Evolutionary conservation across 768 basidiomycete genomes (phyloP), one percentile per base, ranked within the genome.

Genomic region (Trametes villosa): DNA sequence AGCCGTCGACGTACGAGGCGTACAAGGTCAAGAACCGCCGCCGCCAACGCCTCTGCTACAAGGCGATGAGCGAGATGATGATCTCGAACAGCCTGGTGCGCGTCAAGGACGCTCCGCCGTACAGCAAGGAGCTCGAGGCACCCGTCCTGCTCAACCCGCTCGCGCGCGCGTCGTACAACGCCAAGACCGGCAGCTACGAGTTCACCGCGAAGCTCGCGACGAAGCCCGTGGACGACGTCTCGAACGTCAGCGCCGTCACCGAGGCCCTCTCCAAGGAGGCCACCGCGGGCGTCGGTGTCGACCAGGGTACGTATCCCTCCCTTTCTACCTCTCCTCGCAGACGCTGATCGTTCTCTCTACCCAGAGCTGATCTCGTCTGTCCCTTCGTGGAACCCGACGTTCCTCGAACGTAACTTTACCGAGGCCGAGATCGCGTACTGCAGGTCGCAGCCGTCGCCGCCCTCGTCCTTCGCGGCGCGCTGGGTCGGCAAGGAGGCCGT

Each of bases 401-500:
- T 98, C 77, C 78, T 97, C 54, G 70, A 83, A 56, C 90, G 94
- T 63, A 99, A 99, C 81, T 99, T 97, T 77, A 98, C 96, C 20
- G 85, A 87, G 11, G 86, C 81, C 24, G 97, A 99, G 77, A 84
- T 89, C 66, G 77, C 82, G 12, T 98, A 98, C 80, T 98, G 96
- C 76, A 81, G 78, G 51, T 67, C 83, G n/a, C 94, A 98, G 69
- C 88, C 96, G 2, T 92, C 91, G 48, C 86, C 92, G 18, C 75
- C 83, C 1, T 90, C 97, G 9, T 98, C 96, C 2, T 95, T 97
- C 71, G 96, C 97, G 22, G 96, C 92, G 34, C 91, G 96, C 57
- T 99, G 97, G 96, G 92, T 85, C 29, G 96, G 94, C 52, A 99
- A 98, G 77, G 97, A 98, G 74, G 96, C 96, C 3, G 86, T 91